Evolutionary conservation across 345 rosid species (phyloP).

Genomic region (Nasturtium officinale): DNA sequence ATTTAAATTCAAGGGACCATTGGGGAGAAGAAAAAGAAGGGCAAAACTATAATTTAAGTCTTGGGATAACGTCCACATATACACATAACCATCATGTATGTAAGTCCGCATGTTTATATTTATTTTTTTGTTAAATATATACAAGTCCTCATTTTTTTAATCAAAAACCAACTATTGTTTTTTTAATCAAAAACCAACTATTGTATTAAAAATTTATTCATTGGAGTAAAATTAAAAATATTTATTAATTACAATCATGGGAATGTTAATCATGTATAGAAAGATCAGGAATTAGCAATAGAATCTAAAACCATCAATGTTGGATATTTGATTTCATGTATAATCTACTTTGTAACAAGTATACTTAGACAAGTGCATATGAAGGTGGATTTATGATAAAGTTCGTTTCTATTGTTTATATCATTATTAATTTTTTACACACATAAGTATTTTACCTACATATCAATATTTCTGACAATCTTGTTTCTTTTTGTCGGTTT

Average conservation of each 20-base stretch:
- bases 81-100: background rate
- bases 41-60: background rate
- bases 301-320: background rate
- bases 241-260: background rate
- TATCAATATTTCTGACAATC: conserved; percentile 39
- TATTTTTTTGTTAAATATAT: background rate
- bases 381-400: background rate
- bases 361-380: background rate
- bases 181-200: too few species aligned
- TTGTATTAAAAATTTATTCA: too few species aligned
- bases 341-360: background rate
- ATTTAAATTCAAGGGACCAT: conserved; percentile 34
- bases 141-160: background rate
- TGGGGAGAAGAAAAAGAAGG: background rate
- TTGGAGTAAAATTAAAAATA: background rate
- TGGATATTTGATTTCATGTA: background rate
- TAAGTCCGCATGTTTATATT: background rate
- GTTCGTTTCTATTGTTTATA: conserved; percentile 14
- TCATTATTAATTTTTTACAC: conserved; percentile 19
- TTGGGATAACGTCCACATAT: conserved; percentile 28
- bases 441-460: conserved; percentile 28
- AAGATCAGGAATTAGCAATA: background rate
- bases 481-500: conserved; percentile 42
- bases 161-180: background rate
- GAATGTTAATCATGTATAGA: background rate